These are phyloP conservation scores for Gonapodya prolifera DNA, from an alignment of 192 early-diverging fungal species.

Conservation along the genomic window DNA sequence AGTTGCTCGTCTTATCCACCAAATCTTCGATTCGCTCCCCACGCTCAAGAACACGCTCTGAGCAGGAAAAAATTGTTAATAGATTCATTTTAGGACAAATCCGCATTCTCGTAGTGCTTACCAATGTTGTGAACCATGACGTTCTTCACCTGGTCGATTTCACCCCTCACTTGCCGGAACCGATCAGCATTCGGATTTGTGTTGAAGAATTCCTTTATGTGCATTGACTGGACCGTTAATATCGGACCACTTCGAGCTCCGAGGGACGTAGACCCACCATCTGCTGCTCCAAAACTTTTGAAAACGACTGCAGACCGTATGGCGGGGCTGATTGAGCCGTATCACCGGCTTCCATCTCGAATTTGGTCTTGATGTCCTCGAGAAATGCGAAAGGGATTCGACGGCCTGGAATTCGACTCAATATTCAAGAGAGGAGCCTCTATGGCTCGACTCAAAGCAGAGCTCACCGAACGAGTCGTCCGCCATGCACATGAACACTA, in stretches of 20 bases:
- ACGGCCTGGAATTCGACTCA: constrained; percentile 45
- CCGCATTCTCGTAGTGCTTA: constrained; percentile 14
- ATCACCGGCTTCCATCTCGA: constrained; percentile 40
- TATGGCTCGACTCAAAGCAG: constrained; percentile 11
- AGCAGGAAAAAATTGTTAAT: background rate
- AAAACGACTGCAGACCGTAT: constrained; percentile 73
- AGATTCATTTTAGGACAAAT: constrained; percentile 10
- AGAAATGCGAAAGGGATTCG: constrained; percentile 83
- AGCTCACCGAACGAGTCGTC: constrained; percentile 51
- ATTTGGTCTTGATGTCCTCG: constrained; percentile 60
- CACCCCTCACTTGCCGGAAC: constrained; percentile 69
- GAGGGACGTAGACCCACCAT: constrained; percentile 41
- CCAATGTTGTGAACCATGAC: constrained; percentile 92
- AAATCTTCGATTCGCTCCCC: constrained; percentile 80
- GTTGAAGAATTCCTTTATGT: constrained; percentile 53
- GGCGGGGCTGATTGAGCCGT: constrained; percentile 41
- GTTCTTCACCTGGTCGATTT: constrained; percentile 87
- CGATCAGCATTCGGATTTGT: constrained; percentile 56
- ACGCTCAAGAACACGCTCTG: constrained; percentile 74
- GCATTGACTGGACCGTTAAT: too few relatives aligned
- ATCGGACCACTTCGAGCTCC: too few relatives aligned
- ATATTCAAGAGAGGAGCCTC: background rate
- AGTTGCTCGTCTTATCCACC: constrained; percentile 77
- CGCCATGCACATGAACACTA: constrained; percentile 81
- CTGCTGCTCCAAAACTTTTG: constrained; percentile 59